Base-by-base conservation (phyloP, 2,329 filamentous ascomycete genomes). In the Zalaria sp. region DNA sequence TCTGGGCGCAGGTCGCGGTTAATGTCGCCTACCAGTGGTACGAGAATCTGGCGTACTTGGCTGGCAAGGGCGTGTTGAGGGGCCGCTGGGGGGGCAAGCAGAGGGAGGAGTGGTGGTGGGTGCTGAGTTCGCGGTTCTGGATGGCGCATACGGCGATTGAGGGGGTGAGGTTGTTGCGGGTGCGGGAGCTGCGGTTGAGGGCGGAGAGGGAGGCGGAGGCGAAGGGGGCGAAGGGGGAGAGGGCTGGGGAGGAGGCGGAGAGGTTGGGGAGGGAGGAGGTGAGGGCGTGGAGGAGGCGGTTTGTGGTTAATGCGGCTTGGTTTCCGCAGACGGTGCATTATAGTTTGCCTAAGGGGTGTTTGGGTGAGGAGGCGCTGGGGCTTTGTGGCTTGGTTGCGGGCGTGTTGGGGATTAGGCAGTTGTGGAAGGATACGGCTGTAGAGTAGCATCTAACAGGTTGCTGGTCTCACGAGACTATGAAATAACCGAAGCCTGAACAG, bases 41-140 rank as follows among this genome's bases (percentile, higher is more conserved):
- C 34, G 91, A 98, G 67, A 95, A 94, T 63, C 71, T 73, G 34
- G 82, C 82, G 10, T 93, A 82, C 65, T 71, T 96, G 32, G 71
- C 78, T 3, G 68, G 69, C 46, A 87, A 87, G 59, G 79, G 81
- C 18, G 73, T 93, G 3, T 57, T 94, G 27, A 49, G 46, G 5
- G 61, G 63, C 0, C 56, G 59, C 40, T 34, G 39, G 10, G 53
- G 46, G 25, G 29, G 50, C 38, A 38, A 37, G 32, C 51, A 43
- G 28, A 72, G 71, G 38, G 72, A 83, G 57, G 70, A 59, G 27
- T 68, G 65, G 49, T 78, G 80, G 56, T 80, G 74, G 61, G 58
- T 78, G 11, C 83, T 81, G 77, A 87, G 83, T 61, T 78, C 76
- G 43, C 72, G 86, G 36, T 83, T 82, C 47, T 96, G 89, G 86